These are phyloP conservation scores for Phytopythium oedochilum DNA, from an alignment of 352 stramenopile genomes.

Conservation along the genomic window DNA sequence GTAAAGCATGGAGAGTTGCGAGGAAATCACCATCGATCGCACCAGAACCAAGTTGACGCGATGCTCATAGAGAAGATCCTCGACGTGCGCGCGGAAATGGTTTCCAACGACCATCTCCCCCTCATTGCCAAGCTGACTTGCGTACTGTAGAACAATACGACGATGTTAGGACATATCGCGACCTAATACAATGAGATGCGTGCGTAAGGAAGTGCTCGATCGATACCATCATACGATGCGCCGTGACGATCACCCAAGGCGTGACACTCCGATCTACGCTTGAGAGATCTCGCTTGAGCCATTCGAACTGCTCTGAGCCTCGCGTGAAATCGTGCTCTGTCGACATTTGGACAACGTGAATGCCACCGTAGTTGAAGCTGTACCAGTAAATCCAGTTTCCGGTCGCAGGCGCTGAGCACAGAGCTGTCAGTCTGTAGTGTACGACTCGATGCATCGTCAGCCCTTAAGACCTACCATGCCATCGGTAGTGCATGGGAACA, in stretches of 20 bases:
- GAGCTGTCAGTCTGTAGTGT: background rate
- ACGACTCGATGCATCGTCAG: too few species aligned
- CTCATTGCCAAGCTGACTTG: conserved; percentile 47
- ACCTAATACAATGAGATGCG: too few species aligned
- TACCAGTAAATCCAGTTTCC: conserved; percentile 83
- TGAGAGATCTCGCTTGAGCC: conserved; percentile 75
- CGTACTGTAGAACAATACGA: conserved; percentile 26
- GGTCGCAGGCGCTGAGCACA: conserved; percentile 39
- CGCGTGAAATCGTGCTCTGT: conserved; percentile 87
- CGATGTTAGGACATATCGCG: too few species aligned
- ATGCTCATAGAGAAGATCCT: conserved; percentile 81
- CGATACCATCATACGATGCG: conserved; percentile 89
- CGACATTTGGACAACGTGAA: conserved; percentile 90
- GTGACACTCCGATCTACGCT: conserved; percentile 74
- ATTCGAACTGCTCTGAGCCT: conserved; percentile 85
- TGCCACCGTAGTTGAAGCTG: conserved; percentile 84
- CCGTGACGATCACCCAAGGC: conserved; percentile 90
- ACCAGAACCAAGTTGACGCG: conserved; percentile 89
- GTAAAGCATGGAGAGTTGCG: background rate
- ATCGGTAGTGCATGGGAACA: conserved; percentile 65
- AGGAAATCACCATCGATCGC: conserved; percentile 1
- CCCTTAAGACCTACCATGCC: conserved; percentile 37
- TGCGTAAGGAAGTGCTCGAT: too few species aligned
- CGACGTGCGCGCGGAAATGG: conserved; percentile 84
- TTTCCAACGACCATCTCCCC: conserved; percentile 58